Evolutionary conservation across 495 filamentous ascomycete species (phyloP), one percentile per base, ranked within the genome.

Genomic region (Monascus purpureus): DNA sequence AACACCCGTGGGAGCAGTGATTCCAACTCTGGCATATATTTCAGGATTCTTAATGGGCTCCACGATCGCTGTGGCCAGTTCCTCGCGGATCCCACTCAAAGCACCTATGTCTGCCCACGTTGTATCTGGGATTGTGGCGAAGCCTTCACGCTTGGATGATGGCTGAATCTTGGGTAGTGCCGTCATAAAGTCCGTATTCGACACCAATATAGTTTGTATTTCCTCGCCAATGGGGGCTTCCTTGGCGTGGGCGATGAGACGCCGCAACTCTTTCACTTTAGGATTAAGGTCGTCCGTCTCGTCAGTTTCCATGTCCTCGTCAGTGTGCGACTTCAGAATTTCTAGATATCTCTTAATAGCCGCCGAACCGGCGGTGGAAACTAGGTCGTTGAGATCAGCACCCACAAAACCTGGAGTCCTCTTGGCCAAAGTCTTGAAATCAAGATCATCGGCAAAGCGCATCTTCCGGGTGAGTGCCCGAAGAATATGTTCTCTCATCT

Each of bases 41-140:
- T 85, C 80, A 0, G 90, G 90, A 27, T 76, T 59, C 37, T 75
- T 77, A 60, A 97, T 97, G 2, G 90, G 92, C 29, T 92, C 80
- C 16, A 96, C 84, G 43, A 97, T 92, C 16, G 84, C 82, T 37
- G 79, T 80, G 31, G 80, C 67, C 5, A 97, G 73, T 43, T 92
- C 76, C 33, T 87, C 72, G 24, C 92, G 77, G 6, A 94, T 74
- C 13, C 68, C 66, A 18, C 74, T 57, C 11, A 97, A 67, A 3
- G 90, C 90, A 30, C 90, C 90, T 34, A 97, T 87, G 46, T 95
- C 77, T 20, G 73, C 63, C 90, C 88, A 97, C 1, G 84, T 94
- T 5, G 87, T 93, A 50, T 94, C 82, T n/a, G 90, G 90, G 27
- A 96, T 84, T 1, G 87, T 93, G 17, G 87, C 84, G 55, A 97